phyloP scores from a whole-genome alignment of 805 yeast species.

The Komagataella mondaviorum region DNA sequence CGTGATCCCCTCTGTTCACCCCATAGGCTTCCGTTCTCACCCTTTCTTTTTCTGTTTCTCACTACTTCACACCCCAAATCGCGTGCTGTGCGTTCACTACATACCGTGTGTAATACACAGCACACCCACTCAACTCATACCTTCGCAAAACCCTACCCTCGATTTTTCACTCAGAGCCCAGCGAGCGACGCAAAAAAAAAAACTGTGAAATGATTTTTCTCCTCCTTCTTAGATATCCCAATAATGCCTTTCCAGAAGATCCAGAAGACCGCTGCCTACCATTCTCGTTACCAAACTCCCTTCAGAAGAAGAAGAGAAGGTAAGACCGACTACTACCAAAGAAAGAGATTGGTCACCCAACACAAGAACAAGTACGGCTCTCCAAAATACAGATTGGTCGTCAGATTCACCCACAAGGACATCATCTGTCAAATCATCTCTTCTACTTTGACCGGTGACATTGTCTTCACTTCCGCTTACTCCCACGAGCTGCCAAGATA shows the following conservation, averaged over 20 bases:
- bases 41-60: not conserved
- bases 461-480: slow-evolving; percentile 95
- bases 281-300: slow-evolving; percentile 99
- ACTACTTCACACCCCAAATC: not conserved
- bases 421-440: slow-evolving; percentile 96
- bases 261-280: slow-evolving; percentile 84
- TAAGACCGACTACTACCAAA: slow-evolving; percentile 99
- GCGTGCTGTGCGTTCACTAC: not conserved
- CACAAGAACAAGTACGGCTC: slow-evolving; percentile 99
- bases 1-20: not conserved
- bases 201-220: not conserved
- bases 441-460: slow-evolving; percentile 93
- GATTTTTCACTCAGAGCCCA: not conserved
- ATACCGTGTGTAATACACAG: not conserved
- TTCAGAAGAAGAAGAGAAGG: slow-evolving; percentile 99
- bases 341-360: slow-evolving; percentile 98
- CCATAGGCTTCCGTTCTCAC: not conserved
- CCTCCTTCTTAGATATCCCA: slow-evolving; percentile 10
- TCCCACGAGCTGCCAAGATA: slow-evolving; percentile 96
- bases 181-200: not conserved
- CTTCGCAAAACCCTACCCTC: not conserved
- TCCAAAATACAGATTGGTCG: slow-evolving; percentile 99
- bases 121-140: not conserved
- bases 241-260: slow-evolving; percentile 69
- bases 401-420: slow-evolving; percentile 99